Evolutionary conservation across 352 stramenopile species (phyloP).

Genomic region (Globisporangium lucens): DNA sequence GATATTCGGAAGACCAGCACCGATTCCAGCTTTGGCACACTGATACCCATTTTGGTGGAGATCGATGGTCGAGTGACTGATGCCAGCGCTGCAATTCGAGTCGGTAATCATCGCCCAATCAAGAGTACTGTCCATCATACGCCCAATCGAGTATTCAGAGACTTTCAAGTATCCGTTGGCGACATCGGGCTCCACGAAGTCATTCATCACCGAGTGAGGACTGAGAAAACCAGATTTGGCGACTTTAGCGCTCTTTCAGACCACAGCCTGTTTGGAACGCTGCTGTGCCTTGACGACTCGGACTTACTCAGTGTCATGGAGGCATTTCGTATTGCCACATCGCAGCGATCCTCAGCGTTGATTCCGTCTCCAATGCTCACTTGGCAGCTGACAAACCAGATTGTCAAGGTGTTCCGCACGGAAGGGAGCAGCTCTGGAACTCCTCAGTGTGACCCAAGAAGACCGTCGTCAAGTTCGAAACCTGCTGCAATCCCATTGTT

Average conservation of each 20-base stretch:
- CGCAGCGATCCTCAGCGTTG: background rate
- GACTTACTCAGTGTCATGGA: constrained; percentile 33
- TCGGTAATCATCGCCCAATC: constrained; percentile 40
- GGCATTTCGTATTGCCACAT: constrained; percentile 13
- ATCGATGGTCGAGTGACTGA: constrained; percentile 15
- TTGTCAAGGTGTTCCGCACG: constrained; percentile 41
- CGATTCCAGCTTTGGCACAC: background rate
- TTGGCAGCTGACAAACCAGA: constrained; percentile 49
- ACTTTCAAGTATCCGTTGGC: constrained; percentile 39
- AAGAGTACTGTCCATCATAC: constrained; percentile 16
- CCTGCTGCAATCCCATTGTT: constrained; percentile 32
- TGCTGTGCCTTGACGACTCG: constrained; percentile 44
- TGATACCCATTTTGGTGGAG: background rate
- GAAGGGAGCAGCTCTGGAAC: background rate
- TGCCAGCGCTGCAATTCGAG: constrained; percentile 28
- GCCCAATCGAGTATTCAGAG: constrained; percentile 23
- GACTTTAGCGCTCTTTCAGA: constrained; percentile 37
- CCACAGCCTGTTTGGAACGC: constrained; percentile 36
- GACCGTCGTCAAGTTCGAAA: background rate
- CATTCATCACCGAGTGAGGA: constrained; percentile 16
- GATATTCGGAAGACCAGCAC: constrained; percentile 7
- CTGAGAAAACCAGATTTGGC: constrained; percentile 28
- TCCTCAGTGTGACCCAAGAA: background rate
- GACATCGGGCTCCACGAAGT: constrained; percentile 33
- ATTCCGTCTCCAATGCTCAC: constrained; percentile 41